Percentiles rank a stretch among this genome's conserved stretches.
Evolutionary conservation across 2,329 filamentous ascomycete species (phyloP).

Genomic region (Verticillium nonalfalfae): DNA sequence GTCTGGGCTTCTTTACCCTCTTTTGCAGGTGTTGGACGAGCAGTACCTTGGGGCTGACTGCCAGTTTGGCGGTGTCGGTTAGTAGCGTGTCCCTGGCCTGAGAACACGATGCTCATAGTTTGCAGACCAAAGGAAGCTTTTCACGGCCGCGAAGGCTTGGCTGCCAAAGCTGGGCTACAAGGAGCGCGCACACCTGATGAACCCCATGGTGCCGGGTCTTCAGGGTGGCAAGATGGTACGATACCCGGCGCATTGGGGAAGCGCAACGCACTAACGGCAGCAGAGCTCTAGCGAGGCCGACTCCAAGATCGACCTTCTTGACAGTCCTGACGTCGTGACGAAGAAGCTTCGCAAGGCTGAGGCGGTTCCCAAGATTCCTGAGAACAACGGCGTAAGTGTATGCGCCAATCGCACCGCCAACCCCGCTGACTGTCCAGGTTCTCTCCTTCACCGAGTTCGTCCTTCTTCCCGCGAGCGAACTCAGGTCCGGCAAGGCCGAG

Average conservation of each 20-base stretch:
- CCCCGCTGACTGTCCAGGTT: background rate
- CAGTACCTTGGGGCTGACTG: conserved; percentile 81
- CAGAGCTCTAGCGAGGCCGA: conserved; percentile 33
- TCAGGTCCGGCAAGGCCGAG: conserved; percentile 48
- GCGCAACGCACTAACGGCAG: background rate
- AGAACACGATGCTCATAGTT: conserved; percentile 13
- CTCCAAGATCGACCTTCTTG: conserved; percentile 91
- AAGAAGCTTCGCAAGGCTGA: conserved; percentile 86
- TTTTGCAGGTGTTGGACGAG: conserved; percentile 89
- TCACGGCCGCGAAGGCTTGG: conserved; percentile 77
- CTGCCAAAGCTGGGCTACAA: conserved; percentile 82
- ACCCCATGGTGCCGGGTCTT: conserved; percentile 85
- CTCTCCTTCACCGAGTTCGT: conserved; percentile 84
- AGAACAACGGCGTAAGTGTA: conserved; percentile 68
- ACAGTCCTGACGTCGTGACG: conserved; percentile 63
- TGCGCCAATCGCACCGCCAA: background rate
- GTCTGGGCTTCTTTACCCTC: conserved; percentile 71
- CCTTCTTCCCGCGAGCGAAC: conserved; percentile 67
- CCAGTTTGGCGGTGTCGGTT: conserved; percentile 65
- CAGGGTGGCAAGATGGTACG: conserved; percentile 74
- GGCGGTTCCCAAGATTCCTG: conserved; percentile 66
- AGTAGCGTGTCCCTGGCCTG: background rate
- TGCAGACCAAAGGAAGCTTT: conserved; percentile 84
- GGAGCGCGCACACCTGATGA: conserved; percentile 57
- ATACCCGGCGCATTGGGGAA: background rate